phyloP scores from a whole-genome alignment of 2,329 filamentous ascomycete species.

The Phialocephala subalpina region DNA sequence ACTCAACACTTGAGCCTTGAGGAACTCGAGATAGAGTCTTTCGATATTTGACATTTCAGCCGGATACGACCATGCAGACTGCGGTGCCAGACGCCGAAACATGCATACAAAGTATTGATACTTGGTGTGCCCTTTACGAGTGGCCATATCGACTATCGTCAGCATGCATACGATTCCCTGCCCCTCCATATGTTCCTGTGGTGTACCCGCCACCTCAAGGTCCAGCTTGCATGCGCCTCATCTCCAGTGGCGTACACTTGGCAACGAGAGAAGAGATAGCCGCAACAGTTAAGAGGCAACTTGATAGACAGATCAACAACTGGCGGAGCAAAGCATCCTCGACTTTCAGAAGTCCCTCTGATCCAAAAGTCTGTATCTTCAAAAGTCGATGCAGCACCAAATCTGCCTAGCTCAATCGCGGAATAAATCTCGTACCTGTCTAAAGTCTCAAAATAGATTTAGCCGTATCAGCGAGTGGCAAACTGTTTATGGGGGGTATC shows the following conservation, averaged over 20 bases:
- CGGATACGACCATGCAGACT: background rate
- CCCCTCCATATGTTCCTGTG: constrained; percentile 19
- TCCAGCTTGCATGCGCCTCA: constrained; percentile 5
- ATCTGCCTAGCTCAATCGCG: constrained; percentile 6
- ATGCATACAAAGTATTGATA: background rate
- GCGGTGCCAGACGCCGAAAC: constrained; percentile 3
- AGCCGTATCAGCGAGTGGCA: constrained; percentile 1
- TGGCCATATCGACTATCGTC: constrained; percentile 10
- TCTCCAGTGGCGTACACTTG: constrained; percentile 7
- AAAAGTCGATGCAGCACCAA: background rate
- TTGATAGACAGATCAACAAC: constrained; percentile 11
- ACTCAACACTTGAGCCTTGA: background rate
- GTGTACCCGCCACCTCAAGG: constrained; percentile 3
- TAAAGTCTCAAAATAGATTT: constrained; percentile 6
- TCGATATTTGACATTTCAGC: constrained; percentile 6
- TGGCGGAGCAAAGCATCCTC: constrained; percentile 11
- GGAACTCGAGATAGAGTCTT: background rate
- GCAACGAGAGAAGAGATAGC: background rate
- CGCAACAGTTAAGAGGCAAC: background rate
- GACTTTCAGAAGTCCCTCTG: background rate
- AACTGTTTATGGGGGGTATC: constrained; percentile 6
- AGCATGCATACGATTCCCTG: constrained; percentile 17
- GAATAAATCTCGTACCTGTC: constrained; percentile 21
- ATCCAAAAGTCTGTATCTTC: background rate
- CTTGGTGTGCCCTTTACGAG: constrained; percentile 13